A percentile compares a stretch with the other conserved stretches of the same genome.
These are phyloP conservation scores for Plasmodium malariae DNA, from an alignment of 169 alveolate species.

Conservation along the genomic window DNA sequence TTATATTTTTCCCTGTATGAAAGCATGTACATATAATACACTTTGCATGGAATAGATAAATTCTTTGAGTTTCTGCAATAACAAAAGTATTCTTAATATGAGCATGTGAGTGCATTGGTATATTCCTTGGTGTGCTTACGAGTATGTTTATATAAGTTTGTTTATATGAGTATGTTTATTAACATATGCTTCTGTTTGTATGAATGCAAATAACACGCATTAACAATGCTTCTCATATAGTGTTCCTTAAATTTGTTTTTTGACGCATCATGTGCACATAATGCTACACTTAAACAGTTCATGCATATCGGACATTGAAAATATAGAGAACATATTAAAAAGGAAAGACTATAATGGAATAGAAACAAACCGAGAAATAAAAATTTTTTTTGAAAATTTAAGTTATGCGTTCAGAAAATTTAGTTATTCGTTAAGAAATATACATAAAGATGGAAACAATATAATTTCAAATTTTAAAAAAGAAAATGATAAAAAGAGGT, in stretches of 20 bases:
- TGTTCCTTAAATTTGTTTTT: background rate
- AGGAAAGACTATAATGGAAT: conserved; percentile 62
- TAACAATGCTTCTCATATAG: background rate
- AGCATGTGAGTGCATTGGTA: no score
- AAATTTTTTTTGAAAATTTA: conserved; percentile 30
- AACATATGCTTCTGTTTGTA: no score
- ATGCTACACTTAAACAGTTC: conserved; percentile 72
- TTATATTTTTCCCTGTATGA: no score
- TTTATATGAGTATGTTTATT: no score
- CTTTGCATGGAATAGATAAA: no score
- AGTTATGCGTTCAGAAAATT: conserved; percentile 37
- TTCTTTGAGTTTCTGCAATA: no score
- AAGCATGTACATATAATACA: no score
- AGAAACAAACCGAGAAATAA: conserved; percentile 59
- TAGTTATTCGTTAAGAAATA: conserved; percentile 54
- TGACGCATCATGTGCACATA: no score
- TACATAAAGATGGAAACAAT: conserved; percentile 33
- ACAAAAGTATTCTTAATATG: no score
- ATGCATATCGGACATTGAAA: conserved; percentile 44
- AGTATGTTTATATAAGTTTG: no score
- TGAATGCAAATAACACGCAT: no score
- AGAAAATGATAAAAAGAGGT: conserved; percentile 6
- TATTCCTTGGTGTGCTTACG: no score
- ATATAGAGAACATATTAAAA: conserved; percentile 41
- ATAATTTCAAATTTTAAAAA: conserved; percentile 20